These are phyloP conservation scores for Russula sp. DNA, from an alignment of 768 basidiomycete genomes.

Conservation along the genomic window DNA sequence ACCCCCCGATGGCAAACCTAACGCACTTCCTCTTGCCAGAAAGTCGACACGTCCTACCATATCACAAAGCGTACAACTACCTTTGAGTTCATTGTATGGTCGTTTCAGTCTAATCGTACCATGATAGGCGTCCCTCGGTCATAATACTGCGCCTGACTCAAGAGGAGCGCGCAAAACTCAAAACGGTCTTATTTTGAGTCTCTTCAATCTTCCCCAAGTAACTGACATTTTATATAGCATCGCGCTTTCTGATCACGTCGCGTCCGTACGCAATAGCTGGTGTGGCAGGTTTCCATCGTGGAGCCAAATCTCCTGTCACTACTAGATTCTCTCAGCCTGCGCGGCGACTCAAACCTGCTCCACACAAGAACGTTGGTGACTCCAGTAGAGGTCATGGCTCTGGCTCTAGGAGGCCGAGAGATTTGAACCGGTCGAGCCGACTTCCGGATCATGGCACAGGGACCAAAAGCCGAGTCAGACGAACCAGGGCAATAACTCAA, in stretches of 20 bases:
- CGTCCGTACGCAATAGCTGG: slow-evolving; percentile 16
- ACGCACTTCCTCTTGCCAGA: neutral
- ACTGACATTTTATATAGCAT: slow-evolving; percentile 6
- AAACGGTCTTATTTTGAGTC: slow-evolving; percentile 4
- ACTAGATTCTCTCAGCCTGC: neutral
- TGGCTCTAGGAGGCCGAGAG: neutral
- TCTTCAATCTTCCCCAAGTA: neutral
- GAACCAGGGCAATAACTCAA: slow-evolving; percentile 10
- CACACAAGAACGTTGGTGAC: slow-evolving; percentile 12
- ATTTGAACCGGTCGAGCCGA: neutral
- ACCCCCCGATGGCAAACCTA: neutral
- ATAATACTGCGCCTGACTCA: neutral
- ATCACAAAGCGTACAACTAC: slow-evolving; percentile 4
- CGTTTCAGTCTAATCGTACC: slow-evolving; percentile 8
- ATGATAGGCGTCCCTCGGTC: neutral
- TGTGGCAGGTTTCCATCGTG: slow-evolving; percentile 24
- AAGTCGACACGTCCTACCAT: neutral
- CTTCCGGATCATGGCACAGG: slow-evolving; percentile 1
- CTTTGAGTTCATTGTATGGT: neutral
- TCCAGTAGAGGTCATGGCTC: neutral
- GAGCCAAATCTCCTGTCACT: slow-evolving; percentile 2
- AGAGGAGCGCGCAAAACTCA: neutral
- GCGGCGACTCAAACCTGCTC: slow-evolving; percentile 15
- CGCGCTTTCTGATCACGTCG: slow-evolving; percentile 15
- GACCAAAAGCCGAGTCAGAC: slow-evolving; percentile 1